phyloP scores from a whole-genome alignment of 1,139 yeast genomes.

The Blastobotrys proliferans region DNA sequence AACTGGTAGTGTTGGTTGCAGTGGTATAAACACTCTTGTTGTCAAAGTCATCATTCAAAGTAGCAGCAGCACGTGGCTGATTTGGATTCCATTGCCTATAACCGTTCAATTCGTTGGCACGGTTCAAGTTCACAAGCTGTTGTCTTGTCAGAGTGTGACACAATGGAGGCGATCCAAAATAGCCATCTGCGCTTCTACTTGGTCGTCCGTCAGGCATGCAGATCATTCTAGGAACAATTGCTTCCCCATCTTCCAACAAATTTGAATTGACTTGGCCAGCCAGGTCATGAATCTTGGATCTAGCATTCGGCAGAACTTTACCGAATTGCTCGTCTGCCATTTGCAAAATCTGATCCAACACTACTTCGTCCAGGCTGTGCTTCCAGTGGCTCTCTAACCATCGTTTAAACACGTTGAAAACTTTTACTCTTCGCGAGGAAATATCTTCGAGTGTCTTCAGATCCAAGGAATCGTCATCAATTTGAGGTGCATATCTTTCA shows the following conservation, averaged over 20 bases:
- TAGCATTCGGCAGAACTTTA: conserved; percentile 24
- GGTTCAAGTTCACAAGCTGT: conserved; percentile 18
- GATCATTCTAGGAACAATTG: conserved; percentile 26
- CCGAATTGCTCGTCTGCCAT: conserved; percentile 58
- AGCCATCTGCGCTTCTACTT: conserved; percentile 11
- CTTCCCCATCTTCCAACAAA: conserved; percentile 25
- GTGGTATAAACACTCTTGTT: conserved; percentile 9
- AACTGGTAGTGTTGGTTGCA: conserved; percentile 12
- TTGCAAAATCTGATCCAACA: conserved; percentile 65
- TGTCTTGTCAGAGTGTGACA: conserved; percentile 16
- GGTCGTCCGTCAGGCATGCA: conserved; percentile 20
- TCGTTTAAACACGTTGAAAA: conserved; percentile 62
- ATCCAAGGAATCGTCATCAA: conserved; percentile 34
- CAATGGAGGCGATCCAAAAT: conserved; percentile 9
- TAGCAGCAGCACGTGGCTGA: conserved; percentile 9
- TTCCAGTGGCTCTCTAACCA: conserved; percentile 94
- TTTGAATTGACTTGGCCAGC: conserved; percentile 24
- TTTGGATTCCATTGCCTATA: conserved; percentile 15
- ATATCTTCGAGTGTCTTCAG: conserved; percentile 35
- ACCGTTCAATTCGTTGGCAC: conserved; percentile 20
- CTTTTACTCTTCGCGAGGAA: conserved; percentile 61
- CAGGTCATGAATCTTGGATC: conserved; percentile 25
- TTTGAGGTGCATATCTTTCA: conserved; percentile 53
- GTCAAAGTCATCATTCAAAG: conserved; percentile 3
- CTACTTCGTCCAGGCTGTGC: conserved; percentile 52